phyloP scores from a whole-genome alignment of 192 early-diverging fungal genomes.

The Mortierella alpina region DNA sequence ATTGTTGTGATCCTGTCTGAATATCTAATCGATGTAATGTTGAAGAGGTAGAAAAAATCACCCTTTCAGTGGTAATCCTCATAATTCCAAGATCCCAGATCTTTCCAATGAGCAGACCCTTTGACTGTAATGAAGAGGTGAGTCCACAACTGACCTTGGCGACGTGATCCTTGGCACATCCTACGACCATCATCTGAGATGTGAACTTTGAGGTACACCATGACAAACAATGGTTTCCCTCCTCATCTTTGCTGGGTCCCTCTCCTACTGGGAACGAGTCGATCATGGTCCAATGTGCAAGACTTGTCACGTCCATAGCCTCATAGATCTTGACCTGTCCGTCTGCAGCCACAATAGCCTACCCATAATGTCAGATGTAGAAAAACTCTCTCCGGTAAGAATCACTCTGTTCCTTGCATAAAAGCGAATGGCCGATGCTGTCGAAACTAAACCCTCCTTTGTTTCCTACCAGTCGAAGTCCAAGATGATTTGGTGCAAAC shows the following conservation, averaged over 20 bases:
- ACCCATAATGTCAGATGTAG: slow-evolving; percentile 5
- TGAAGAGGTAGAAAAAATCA: slow-evolving; percentile 4
- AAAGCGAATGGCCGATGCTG: background rate
- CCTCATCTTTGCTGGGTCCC: slow-evolving; percentile 72
- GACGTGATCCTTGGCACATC: slow-evolving; percentile 82
- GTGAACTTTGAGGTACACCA: slow-evolving; percentile 90
- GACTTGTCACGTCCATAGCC: slow-evolving; percentile 80
- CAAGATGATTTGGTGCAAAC: slow-evolving; percentile 87
- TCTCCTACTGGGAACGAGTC: slow-evolving; percentile 68
- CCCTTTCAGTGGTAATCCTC: background rate
- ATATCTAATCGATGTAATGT: slow-evolving; percentile 54
- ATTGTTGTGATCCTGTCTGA: slow-evolving; percentile 63
- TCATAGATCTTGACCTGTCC: slow-evolving; percentile 90
- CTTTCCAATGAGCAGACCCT: background rate
- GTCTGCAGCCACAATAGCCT: slow-evolving; percentile 86
- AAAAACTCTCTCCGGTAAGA: background rate
- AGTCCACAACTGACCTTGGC: slow-evolving; percentile 59
- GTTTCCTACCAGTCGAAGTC: slow-evolving; percentile 74
- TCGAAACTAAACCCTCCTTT: background rate
- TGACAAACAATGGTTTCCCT: slow-evolving; percentile 83
- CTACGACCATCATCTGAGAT: slow-evolving; percentile 85
- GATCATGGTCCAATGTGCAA: slow-evolving; percentile 82
- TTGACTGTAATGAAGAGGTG: slow-evolving; percentile 25
- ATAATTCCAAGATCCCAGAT: background rate
- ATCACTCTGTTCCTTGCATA: background rate